These are phyloP conservation scores for Calonectria montana DNA, from an alignment of 2,329 filamentous ascomycete species.

Conservation along the genomic window DNA sequence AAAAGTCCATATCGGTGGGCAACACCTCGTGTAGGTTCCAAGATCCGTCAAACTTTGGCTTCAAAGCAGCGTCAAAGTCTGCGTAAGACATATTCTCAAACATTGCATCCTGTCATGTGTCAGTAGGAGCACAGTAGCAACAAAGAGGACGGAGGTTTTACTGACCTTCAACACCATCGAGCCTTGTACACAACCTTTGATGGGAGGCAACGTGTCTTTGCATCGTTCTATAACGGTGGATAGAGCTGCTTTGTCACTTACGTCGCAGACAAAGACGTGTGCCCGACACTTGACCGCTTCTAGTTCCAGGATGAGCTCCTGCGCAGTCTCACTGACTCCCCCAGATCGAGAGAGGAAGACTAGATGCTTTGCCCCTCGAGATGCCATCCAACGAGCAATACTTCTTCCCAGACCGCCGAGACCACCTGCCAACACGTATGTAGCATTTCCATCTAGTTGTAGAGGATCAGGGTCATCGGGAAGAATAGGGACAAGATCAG, in stretches of 20 bases:
- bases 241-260: neutral
- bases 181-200: neutral
- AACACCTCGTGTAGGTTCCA: conserved; percentile 11
- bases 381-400: conserved; percentile 17
- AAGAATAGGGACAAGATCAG: conserved; percentile 13
- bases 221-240: neutral
- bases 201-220: neutral
- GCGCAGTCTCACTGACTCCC: conserved; percentile 28
- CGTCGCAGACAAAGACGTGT: conserved; percentile 4
- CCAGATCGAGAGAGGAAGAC: conserved; percentile 46
- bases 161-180: conserved; percentile 16
- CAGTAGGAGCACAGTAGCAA: neutral
- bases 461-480: neutral
- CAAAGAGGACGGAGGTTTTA: neutral
- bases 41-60: conserved; percentile 6
- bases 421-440: conserved; percentile 17
- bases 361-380: conserved; percentile 35
- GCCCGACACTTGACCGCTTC: neutral
- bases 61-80: neutral
- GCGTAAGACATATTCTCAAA: conserved; percentile 12
- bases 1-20: neutral
- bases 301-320: conserved; percentile 29
- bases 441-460: neutral
- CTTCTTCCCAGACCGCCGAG: conserved; percentile 18
- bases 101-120: neutral